Conservation (phyloP, 306 rosid genomes). For the Malus asiatica region DNA sequence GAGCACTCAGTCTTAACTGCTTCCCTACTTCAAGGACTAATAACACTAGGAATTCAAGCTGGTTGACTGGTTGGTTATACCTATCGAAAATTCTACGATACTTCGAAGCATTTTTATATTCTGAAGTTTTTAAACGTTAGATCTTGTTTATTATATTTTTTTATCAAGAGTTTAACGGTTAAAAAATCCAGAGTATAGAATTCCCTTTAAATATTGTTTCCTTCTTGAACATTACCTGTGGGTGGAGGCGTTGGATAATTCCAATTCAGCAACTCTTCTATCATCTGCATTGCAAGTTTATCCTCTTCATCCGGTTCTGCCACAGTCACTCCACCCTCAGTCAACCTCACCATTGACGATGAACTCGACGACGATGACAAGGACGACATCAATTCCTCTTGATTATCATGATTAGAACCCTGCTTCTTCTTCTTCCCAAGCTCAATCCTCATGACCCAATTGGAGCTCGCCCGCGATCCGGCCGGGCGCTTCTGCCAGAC, state of each 20-base stretch:
- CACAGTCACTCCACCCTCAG: not conserved
- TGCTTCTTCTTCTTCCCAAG: conserved; percentile 50
- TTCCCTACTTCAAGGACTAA: not conserved
- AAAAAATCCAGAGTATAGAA: not conserved
- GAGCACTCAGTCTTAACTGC: not conserved
- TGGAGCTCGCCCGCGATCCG: conserved; percentile 65
- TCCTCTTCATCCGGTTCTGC: conserved; percentile 44
- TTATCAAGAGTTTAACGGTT: not conserved
- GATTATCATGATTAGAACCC: not conserved
- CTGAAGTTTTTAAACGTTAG: not conserved
- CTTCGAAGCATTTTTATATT: not conserved
- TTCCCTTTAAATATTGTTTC: not conserved
- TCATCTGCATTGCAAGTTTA: conserved; percentile 81
- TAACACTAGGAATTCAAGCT: not conserved
- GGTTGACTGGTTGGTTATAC: not conserved
- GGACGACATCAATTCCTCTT: not conserved
- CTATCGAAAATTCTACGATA: not conserved
- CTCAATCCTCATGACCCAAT: conserved; percentile 93
- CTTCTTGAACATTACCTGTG: conserved; percentile 15
- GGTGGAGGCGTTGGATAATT: conserved; percentile 36
- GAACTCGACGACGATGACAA: not conserved
- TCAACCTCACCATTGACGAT: not conserved
- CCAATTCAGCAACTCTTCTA: conserved; percentile 90
- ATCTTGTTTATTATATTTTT: too few species aligned
- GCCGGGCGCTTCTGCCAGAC: conserved; percentile 89